These are phyloP conservation scores for Patellifolia procumbens DNA, from an alignment of 179 eudicot genomes.

Conservation along the genomic window DNA sequence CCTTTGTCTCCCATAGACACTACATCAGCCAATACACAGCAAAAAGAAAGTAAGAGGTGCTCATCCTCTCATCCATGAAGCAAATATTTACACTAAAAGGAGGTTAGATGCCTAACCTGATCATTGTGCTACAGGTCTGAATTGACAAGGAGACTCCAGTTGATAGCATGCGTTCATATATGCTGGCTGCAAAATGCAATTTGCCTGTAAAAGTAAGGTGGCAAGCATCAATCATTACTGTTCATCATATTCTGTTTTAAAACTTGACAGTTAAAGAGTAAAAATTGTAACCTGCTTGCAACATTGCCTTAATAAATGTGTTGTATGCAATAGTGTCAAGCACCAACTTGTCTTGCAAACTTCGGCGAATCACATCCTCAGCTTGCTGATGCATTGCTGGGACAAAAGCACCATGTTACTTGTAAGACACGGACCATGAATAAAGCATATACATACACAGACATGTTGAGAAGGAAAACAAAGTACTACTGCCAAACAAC, in stretches of 20 bases:
- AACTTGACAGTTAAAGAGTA: conserved; percentile 21
- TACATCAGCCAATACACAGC: conserved; percentile 35
- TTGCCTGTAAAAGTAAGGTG: conserved; percentile 41
- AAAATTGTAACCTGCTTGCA: conserved; percentile 65
- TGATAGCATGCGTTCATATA: conserved; percentile 55
- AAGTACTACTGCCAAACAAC: not conserved
- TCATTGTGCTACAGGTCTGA: conserved; percentile 84
- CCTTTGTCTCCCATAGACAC: conserved; percentile 76
- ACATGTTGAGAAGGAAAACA: not conserved
- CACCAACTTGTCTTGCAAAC: conserved; percentile 47
- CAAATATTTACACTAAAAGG: not conserved
- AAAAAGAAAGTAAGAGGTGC: not conserved
- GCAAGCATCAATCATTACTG: not conserved
- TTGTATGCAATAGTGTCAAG: conserved; percentile 90
- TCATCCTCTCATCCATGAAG: not conserved
- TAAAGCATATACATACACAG: not conserved
- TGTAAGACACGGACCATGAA: not conserved
- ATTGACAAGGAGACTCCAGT: conserved; percentile 64
- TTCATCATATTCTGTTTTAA: not conserved
- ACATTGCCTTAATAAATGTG: conserved; percentile 80
- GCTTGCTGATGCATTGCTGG: conserved; percentile 65
- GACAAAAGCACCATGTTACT: conserved; percentile 12
- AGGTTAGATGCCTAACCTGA: conserved; percentile 50
- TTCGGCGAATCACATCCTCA: conserved; percentile 52
- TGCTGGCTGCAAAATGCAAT: conserved; percentile 47